Percentiles rank a stretch among this genome's conserved stretches.
Evolutionary conservation across 78 protist species (phyloP).

Genomic region (Mastigamoeba balamuthi): DNA sequence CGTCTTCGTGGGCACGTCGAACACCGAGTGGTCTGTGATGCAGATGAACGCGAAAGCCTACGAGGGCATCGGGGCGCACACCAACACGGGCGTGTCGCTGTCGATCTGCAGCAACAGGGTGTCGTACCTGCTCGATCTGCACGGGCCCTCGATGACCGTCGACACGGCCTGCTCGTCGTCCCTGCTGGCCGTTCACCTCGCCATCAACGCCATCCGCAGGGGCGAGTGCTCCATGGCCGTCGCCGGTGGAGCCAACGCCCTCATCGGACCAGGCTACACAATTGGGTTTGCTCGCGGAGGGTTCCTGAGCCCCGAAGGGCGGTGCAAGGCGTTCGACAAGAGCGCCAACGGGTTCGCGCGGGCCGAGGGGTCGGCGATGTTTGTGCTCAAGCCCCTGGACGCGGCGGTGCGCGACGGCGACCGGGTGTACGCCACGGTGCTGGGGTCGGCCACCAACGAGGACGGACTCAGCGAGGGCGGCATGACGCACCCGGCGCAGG

Average conservation of each 20-base stretch:
- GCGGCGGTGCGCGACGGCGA: slow-evolving; percentile 29
- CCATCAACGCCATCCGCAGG: neutral
- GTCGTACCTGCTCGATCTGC: slow-evolving; percentile 48
- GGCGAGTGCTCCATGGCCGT: neutral
- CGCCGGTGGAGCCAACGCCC: slow-evolving; percentile 16
- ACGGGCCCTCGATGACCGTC: slow-evolving; percentile 26
- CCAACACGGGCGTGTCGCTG: slow-evolving; percentile 16
- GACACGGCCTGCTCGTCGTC: neutral
- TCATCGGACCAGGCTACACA: slow-evolving; percentile 18
- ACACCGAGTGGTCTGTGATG: slow-evolving; percentile 1
- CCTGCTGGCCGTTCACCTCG: neutral
- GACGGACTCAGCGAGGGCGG: slow-evolving; percentile 40
- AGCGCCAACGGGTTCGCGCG: slow-evolving; percentile 78
- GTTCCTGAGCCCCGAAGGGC: slow-evolving; percentile 39
- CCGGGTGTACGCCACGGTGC: slow-evolving; percentile 31
- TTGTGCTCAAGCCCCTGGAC: slow-evolving; percentile 23
- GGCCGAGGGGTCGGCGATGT: slow-evolving; percentile 58
- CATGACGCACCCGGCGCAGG: slow-evolving; percentile 37
- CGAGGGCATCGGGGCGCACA: neutral
- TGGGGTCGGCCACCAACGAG: slow-evolving; percentile 22
- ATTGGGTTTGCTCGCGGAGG: slow-evolving; percentile 7
- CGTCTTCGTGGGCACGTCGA: slow-evolving; percentile 37
- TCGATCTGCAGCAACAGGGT: slow-evolving; percentile 56
- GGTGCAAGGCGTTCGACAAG: slow-evolving; percentile 56
- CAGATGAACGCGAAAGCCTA: slow-evolving; percentile 2